phyloP scores from a whole-genome alignment of 306 rosid species.

The Cucurbita argyrosperma region DNA sequence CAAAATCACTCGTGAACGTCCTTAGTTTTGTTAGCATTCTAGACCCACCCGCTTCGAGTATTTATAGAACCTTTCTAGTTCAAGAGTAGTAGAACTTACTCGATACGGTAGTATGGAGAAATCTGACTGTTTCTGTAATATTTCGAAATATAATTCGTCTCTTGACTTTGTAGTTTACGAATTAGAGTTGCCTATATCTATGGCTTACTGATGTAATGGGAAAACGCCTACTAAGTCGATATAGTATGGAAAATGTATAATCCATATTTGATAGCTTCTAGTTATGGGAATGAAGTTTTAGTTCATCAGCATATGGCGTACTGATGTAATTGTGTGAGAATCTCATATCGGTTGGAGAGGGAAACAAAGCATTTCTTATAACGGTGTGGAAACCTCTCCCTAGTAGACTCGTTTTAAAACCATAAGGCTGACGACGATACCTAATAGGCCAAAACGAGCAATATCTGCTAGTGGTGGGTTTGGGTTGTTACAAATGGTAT shows the following conservation, averaged over 20 bases:
- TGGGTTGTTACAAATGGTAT: too few relatives aligned
- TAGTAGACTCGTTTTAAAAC: too few relatives aligned
- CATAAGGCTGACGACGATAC: too few relatives aligned
- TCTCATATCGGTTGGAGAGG: too few relatives aligned
- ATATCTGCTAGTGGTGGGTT: too few relatives aligned
- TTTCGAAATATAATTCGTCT: background rate
- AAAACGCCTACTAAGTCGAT: background rate
- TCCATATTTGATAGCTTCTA: background rate
- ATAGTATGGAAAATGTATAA: background rate
- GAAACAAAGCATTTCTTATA: too few relatives aligned
- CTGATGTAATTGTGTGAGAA: background rate
- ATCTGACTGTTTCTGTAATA: background rate
- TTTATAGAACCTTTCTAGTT: background rate
- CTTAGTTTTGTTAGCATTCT: background rate
- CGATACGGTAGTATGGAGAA: background rate
- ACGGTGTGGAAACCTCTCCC: too few relatives aligned
- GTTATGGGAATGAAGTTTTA: background rate
- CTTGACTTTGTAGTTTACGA: background rate
- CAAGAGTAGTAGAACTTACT: background rate
- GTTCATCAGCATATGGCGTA: background rate
- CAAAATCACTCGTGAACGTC: too few relatives aligned
- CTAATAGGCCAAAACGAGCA: too few relatives aligned
- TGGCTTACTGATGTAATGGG: background rate
- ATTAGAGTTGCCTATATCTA: too few relatives aligned
- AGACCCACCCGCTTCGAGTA: background rate